These are phyloP conservation scores for Curvularia sp. DNA, from an alignment of 2,329 filamentous ascomycete species.

Conservation along the genomic window DNA sequence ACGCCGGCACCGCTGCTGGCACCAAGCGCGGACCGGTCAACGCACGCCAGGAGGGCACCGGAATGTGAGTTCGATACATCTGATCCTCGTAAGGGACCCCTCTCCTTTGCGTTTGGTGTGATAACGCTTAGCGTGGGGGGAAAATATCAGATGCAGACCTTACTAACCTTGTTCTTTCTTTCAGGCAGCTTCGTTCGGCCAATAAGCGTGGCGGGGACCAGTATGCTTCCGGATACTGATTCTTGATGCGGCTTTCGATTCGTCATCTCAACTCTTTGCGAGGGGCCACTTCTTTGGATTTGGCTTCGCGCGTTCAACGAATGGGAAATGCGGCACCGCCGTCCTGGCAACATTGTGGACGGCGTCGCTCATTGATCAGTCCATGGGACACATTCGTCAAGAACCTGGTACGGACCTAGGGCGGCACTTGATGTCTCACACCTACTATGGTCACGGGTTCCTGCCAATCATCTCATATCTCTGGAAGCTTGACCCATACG, in stretches of 20 bases:
- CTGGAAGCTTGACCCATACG: conserved; percentile 42
- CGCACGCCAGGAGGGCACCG: conserved; percentile 84
- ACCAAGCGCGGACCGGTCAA: conserved; percentile 75
- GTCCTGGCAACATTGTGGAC: conserved; percentile 49
- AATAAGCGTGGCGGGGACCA: conserved; percentile 60
- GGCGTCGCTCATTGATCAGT: conserved; percentile 49
- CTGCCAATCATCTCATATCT: conserved; percentile 37
- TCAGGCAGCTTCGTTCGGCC: conserved; percentile 61
- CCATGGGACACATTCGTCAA: conserved; percentile 48
- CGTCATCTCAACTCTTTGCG: conserved; percentile 52
- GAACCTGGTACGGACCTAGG: conserved; percentile 43
- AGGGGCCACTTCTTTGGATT: conserved; percentile 36
- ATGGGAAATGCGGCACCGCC: conserved; percentile 56
- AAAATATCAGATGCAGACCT: conserved; percentile 54
- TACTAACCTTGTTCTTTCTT: conserved; percentile 54
- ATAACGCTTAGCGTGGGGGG: conserved; percentile 76
- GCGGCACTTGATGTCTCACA: conserved; percentile 35
- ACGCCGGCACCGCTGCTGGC: conserved; percentile 67
- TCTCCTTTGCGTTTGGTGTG: conserved; percentile 84
- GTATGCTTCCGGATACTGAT: conserved; percentile 59
- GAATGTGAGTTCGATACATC: conserved; percentile 90
- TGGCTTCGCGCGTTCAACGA: conserved; percentile 46
- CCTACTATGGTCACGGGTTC: conserved; percentile 35
- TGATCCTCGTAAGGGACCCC: conserved; percentile 88
- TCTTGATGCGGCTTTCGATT: conserved; percentile 50